Evolutionary conservation across 106 monocot species (phyloP), one percentile per base, ranked within the genome.

Genomic region (Acanthochlamys bracteata): DNA sequence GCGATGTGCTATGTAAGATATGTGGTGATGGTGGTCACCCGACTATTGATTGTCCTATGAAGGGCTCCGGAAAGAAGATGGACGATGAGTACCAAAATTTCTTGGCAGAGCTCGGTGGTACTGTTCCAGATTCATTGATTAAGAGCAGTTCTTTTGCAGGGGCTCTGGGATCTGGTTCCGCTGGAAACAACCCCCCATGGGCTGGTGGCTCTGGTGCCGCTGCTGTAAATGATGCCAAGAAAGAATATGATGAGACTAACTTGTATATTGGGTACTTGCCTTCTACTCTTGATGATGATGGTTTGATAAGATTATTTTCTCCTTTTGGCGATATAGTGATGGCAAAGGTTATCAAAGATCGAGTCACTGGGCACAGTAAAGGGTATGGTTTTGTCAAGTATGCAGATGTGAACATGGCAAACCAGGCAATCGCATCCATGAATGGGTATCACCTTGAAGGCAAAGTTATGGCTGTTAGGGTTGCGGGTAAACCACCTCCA

Each of bases 321-420:
- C 47, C 79, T 21, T 96, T 88, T 57, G 95, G 95, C 11, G 82
- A 82, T 55, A 96, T 96, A 76, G 84, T 82, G n/a, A 88, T 88
- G 78, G 84, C 90, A 15, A 96, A 90, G 76, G 95, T 96, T 64
- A 88, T 96, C 39, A 96, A 90, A 69, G 95, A 96, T 63, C 71
- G 82, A 20, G 55, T 77, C 14, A 85, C 84, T 56, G 87, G 84
- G 20, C 23, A 78, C 27, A 90, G 80, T 80, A 96, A 82, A 74
- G 95, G 95, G 12, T 96, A 90, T 72, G 90, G 95, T 17, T 96
- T 90, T 80, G 90, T 96, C 21, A 96, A 90, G 80, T 96, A 96
- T 54, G 63, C 84, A 33, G 79, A 88, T 75, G 82, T 81, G 0
- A 33, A 79, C 7, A 69, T 75, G 82, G 90, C 95, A 3, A 90